Evolutionary conservation across 2,329 filamentous ascomycete genomes (phyloP).

Genomic region (Botryotinia convoluta): DNA sequence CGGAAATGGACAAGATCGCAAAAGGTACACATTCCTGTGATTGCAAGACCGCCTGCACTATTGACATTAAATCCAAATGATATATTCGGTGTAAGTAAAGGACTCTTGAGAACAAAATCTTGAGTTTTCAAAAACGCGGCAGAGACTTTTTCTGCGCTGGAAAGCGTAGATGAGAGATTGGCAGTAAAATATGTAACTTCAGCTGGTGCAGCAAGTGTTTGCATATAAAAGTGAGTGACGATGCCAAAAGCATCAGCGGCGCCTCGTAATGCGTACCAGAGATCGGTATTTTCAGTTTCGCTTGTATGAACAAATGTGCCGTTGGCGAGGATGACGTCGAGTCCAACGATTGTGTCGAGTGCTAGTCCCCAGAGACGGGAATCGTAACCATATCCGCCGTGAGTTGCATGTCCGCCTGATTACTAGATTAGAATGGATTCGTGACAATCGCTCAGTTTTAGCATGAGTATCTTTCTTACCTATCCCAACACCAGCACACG

Average conservation of each 20-base stretch:
- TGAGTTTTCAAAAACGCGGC: conserved; percentile 43
- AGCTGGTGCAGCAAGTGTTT: conserved; percentile 40
- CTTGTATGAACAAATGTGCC: conserved; percentile 33
- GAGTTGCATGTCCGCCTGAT: conserved; percentile 9
- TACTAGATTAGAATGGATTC: not conserved
- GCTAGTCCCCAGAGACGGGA: conserved; percentile 15
- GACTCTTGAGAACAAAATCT: conserved; percentile 41
- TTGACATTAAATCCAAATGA: conserved; percentile 45
- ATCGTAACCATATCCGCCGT: conserved; percentile 18
- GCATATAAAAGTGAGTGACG: conserved; percentile 35
- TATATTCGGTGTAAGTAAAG: conserved; percentile 43
- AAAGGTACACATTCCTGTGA: conserved; percentile 44
- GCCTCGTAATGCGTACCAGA: conserved; percentile 39
- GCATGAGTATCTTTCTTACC: not conserved
- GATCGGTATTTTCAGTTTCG: conserved; percentile 28
- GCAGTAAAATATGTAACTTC: conserved; percentile 31
- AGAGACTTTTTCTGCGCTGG: conserved; percentile 25
- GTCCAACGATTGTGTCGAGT: conserved; percentile 23
- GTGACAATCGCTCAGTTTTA: fast-evolving
- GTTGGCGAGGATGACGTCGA: conserved; percentile 47
- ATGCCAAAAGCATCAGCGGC: conserved; percentile 40
- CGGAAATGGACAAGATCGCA: conserved; percentile 40
- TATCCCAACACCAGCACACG: conserved; percentile 18
- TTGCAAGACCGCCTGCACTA: conserved; percentile 36
- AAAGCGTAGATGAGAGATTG: conserved; percentile 25